Conservation (phyloP, 2,329 filamentous ascomycete genomes). For the Elsinoe australis region DNA sequence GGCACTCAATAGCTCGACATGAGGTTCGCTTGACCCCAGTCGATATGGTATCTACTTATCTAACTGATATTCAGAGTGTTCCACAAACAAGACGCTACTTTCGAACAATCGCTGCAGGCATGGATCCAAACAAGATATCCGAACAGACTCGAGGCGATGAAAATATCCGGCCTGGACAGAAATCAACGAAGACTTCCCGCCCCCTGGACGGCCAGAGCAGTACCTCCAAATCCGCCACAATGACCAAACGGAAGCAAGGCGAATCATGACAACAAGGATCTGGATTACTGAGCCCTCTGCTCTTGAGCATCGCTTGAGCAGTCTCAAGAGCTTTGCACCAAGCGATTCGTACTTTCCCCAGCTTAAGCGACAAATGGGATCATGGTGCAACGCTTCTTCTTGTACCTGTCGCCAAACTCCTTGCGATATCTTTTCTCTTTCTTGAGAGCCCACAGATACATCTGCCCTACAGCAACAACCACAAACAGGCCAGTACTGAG, state of each 20-base stretch:
- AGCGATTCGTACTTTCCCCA: too few species aligned
- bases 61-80: conserved; percentile 11
- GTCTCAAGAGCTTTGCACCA: too few species aligned
- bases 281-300: too few species aligned
- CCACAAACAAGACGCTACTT: conserved; percentile 19
- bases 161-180: not conserved
- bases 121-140: conserved; percentile 1
- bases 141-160: not conserved
- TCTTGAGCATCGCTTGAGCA: too few species aligned
- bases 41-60: not conserved
- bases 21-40: conserved; percentile 12
- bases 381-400: conserved; percentile 83
- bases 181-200: not conserved
- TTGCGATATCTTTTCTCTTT: conserved; percentile 87
- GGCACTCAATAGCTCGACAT: conserved; percentile 17
- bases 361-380: conserved; percentile 64
- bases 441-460: conserved; percentile 81
- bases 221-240: not conserved
- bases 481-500: conserved; percentile 73
- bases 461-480: conserved; percentile 63
- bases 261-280: conserved; percentile 6
- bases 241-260: conserved; percentile 5
- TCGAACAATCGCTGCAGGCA: conserved; percentile 16
- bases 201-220: not conserved
- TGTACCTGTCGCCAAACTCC: conserved; percentile 88